A percentile compares a stretch with the other conserved stretches of the same genome.
Evolutionary conservation across 176 grass and related monocot species (phyloP).

Genomic region (Aechmea fasciata): DNA sequence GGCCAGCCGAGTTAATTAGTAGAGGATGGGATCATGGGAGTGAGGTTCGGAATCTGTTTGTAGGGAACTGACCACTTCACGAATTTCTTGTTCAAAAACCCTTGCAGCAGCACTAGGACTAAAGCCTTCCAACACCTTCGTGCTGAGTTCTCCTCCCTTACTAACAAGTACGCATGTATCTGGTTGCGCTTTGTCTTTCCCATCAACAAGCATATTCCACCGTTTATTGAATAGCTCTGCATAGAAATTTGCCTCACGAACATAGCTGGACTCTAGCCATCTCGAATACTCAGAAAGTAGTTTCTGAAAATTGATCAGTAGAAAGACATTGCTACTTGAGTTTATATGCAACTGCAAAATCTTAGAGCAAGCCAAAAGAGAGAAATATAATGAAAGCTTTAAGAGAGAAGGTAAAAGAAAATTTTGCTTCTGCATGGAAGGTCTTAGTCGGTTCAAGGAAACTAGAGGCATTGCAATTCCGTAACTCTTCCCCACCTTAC

Average conservation of each 20-base stretch:
- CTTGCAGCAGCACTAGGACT: constrained; percentile 57
- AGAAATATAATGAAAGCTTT: background rate
- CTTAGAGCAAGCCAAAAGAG: background rate
- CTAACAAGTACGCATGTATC: constrained; percentile 37
- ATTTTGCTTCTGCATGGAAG: background rate
- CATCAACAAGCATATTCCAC: constrained; percentile 39
- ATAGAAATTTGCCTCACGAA: constrained; percentile 61
- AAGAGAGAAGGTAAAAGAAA: too few relatives aligned
- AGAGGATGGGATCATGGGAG: too few relatives aligned
- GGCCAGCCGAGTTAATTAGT: too few relatives aligned
- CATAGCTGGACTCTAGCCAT: constrained; percentile 72
- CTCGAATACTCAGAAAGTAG: constrained; percentile 58
- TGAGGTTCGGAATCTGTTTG: constrained; percentile 1
- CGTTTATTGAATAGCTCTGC: constrained; percentile 52
- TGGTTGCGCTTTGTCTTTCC: constrained; percentile 25
- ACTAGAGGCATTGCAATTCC: background rate
- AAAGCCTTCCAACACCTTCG: constrained; percentile 54
- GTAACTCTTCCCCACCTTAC: background rate
- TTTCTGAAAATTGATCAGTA: constrained; percentile 38
- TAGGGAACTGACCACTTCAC: constrained; percentile 61
- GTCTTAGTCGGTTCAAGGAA: background rate
- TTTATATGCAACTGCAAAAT: background rate
- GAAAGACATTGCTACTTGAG: background rate
- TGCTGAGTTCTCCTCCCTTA: constrained; percentile 34
- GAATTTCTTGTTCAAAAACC: constrained; percentile 87